Evolutionary conservation across 495 filamentous ascomycete genomes (phyloP).

Genomic region (Penicillium coprophilum): DNA sequence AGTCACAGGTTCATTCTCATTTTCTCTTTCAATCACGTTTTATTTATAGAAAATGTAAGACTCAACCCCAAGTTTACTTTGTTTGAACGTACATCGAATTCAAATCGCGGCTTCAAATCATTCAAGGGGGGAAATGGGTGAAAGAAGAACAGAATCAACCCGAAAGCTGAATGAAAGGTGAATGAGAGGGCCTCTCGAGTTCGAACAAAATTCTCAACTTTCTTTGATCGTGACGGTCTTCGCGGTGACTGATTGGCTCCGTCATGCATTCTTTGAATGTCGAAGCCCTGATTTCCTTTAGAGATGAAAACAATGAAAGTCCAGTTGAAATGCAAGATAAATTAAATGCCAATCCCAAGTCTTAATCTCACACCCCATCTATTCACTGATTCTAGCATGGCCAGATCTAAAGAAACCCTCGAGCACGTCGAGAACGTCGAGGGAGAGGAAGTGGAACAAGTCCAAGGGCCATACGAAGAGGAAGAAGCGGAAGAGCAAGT

Average conservation of each 20-base stretch:
- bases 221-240: neutral
- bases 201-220: neutral
- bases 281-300: neutral
- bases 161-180: no score
- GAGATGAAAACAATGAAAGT: neutral
- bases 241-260: neutral
- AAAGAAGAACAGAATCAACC: neutral
- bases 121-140: neutral
- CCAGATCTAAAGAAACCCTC: neutral
- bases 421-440: neutral
- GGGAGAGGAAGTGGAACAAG: neutral
- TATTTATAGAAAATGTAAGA: no score
- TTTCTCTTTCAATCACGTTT: neutral
- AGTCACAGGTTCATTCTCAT: no score
- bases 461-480: no score
- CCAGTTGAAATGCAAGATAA: constrained; percentile 1
- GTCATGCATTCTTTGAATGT: neutral
- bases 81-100: neutral
- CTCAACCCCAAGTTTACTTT: no score
- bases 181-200: neutral
- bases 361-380: neutral
- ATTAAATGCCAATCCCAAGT: neutral
- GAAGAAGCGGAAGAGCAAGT: no score
- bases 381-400: neutral
- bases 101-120: neutral